A percentile compares a stretch with the other conserved stretches of the same genome.
Conservation (phyloP, 2,329 filamentous ascomycete species). For the Arthroderma sp. region DNA sequence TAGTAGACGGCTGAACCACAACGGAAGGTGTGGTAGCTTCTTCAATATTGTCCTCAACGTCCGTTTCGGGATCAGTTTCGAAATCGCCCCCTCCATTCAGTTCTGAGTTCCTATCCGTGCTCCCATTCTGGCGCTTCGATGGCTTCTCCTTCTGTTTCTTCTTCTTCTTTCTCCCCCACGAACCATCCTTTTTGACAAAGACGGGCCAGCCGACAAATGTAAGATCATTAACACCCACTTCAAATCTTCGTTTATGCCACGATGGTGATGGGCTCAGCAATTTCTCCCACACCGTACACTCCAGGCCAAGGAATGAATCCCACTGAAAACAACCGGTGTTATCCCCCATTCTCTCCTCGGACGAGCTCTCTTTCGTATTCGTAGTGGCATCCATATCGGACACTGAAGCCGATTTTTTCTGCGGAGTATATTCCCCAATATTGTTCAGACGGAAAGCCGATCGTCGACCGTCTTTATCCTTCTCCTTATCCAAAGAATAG, state of each 20-base stretch:
- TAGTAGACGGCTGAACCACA: too few species aligned
- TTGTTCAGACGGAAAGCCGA: too few species aligned
- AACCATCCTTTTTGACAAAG: constrained; percentile 64
- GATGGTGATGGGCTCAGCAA: constrained; percentile 62
- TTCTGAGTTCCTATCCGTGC: not conserved
- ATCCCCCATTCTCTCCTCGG: constrained; percentile 4
- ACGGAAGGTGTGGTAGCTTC: not conserved
- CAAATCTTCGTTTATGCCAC: constrained; percentile 71
- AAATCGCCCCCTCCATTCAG: too few species aligned
- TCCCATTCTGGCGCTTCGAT: constrained; percentile 16
- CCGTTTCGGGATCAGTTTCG: not conserved
- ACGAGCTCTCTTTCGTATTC: not conserved
- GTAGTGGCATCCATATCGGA: not conserved
- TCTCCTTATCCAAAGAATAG: not conserved
- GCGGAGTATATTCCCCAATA: not conserved
- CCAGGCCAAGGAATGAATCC: constrained; percentile 58
- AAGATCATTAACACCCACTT: constrained; percentile 66
- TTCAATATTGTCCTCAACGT: not conserved
- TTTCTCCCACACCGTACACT: constrained; percentile 64
- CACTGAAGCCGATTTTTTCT: not conserved
- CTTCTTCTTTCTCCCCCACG: constrained; percentile 50
- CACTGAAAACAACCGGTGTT: constrained; percentile 21
- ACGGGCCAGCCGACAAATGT: constrained; percentile 73
- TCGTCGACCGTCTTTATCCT: too few species aligned
- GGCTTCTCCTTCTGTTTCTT: constrained; percentile 14